Evolutionary conservation across 305 asterid genomes (phyloP).

Genomic region (Fraxinus sp.): DNA sequence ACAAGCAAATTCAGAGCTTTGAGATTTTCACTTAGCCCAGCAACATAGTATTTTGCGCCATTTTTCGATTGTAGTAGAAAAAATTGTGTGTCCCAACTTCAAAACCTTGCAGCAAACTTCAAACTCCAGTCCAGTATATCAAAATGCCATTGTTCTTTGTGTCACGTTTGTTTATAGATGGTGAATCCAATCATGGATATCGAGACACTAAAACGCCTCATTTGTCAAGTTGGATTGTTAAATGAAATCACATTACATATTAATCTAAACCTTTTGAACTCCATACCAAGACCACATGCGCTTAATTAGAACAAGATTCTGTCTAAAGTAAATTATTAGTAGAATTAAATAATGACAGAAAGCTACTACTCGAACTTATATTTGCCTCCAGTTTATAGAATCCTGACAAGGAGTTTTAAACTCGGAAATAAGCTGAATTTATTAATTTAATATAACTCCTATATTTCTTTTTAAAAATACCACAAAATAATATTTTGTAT

Average conservation of each 20-base stretch:
- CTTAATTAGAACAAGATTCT: not conserved
- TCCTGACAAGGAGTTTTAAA: not conserved
- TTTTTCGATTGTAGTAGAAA: not conserved
- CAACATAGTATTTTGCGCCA: not conserved
- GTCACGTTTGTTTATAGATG: not conserved
- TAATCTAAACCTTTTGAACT: not conserved
- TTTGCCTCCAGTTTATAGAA: not conserved
- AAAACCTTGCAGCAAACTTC: constrained; percentile 1
- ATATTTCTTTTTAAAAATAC: not conserved
- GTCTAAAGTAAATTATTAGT: not conserved
- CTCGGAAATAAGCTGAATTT: not conserved
- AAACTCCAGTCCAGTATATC: not conserved
- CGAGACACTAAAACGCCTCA: not conserved
- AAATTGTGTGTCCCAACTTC: not conserved
- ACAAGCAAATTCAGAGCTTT: not conserved
- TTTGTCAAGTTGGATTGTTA: not conserved
- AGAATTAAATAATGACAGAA: not conserved
- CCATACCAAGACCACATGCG: not conserved
- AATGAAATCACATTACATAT: not conserved
- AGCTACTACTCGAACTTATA: not conserved
- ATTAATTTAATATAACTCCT: not conserved
- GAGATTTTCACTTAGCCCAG: not conserved
- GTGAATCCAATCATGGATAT: not conserved
- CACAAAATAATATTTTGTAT: not conserved
- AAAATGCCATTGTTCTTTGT: not conserved